Conservation (phyloP, 331 rosid species). For the Pyracantha coccinea region DNA sequence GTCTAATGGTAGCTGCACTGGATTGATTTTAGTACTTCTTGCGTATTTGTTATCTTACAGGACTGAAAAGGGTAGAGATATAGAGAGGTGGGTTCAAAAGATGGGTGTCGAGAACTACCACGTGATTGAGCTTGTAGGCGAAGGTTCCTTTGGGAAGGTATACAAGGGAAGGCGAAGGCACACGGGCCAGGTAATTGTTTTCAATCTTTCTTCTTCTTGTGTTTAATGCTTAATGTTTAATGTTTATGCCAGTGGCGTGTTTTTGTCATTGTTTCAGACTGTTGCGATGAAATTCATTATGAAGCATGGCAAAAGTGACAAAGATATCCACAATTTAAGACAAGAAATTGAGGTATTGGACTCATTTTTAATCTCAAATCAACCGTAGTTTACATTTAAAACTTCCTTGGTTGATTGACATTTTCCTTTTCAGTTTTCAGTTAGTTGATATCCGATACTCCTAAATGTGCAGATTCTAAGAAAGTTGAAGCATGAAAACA, state of each 20-base stretch:
- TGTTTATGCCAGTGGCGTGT: not conserved
- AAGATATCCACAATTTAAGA: constrained; percentile 80
- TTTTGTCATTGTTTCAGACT: constrained; percentile 34
- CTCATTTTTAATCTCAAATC: not conserved
- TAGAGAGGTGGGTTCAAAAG: not conserved
- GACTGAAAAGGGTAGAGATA: not conserved
- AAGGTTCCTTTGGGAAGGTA: constrained; percentile 98
- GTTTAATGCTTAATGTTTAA: not conserved
- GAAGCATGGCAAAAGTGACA: constrained; percentile 94
- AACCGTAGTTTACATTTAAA: too few species aligned
- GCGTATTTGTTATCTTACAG: not conserved
- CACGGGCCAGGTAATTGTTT: constrained; percentile 61
- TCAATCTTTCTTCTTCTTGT: not conserved
- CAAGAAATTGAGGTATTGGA: constrained; percentile 84
- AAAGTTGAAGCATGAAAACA: constrained; percentile 89
- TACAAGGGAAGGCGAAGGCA: constrained; percentile 85
- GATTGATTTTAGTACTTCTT: not conserved
- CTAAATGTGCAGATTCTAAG: constrained; percentile 61
- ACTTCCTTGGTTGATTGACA: not conserved
- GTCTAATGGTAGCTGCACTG: not conserved
- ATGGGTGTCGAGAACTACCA: constrained; percentile 96
- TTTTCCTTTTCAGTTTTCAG: not conserved
- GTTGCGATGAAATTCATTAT: constrained; percentile 96
- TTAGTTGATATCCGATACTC: constrained; percentile 7
- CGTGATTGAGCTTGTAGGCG: constrained; percentile 93